phyloP scores from a whole-genome alignment of 208 protist species.

The Novymonas esmeraldas region DNA sequence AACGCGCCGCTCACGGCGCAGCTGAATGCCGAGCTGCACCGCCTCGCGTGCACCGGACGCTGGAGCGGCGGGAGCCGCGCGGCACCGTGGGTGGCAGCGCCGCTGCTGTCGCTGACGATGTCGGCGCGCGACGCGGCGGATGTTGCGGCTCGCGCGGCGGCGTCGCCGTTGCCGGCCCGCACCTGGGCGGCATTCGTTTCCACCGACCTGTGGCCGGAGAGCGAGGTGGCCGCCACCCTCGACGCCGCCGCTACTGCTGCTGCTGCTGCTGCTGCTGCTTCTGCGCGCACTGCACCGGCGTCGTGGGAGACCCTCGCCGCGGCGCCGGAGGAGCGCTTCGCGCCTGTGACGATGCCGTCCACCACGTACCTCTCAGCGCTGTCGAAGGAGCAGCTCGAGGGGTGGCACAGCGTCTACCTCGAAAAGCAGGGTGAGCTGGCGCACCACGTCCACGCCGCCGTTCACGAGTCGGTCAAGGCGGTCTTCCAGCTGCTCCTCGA shows the following conservation, averaged over 20 bases:
- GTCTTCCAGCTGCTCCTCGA: constrained; percentile 63
- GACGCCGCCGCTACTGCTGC: not conserved
- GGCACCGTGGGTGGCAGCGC: constrained; percentile 25
- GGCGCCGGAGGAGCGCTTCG: constrained; percentile 23
- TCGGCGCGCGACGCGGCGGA: constrained; percentile 54
- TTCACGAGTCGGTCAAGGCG: constrained; percentile 47
- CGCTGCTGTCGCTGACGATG: constrained; percentile 69
- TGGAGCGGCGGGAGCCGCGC: constrained; percentile 33
- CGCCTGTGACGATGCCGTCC: constrained; percentile 42
- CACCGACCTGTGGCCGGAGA: constrained; percentile 29
- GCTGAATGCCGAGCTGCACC: constrained; percentile 23
- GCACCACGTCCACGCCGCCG: constrained; percentile 37
- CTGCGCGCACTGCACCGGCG: too few species aligned
- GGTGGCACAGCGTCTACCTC: constrained; percentile 60
- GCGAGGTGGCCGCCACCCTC: constrained; percentile 18
- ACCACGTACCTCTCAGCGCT: constrained; percentile 40
- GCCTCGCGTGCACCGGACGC: constrained; percentile 6
- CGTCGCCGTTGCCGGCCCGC: not conserved
- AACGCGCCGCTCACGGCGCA: constrained; percentile 61
- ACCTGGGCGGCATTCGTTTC: constrained; percentile 32
- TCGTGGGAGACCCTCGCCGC: constrained; percentile 22
- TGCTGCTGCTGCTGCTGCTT: not conserved
- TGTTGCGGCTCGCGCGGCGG: constrained; percentile 24
- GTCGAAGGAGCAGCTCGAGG: constrained; percentile 45
- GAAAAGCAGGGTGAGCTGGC: constrained; percentile 67